Evolutionary conservation across 2,329 filamentous ascomycete species (phyloP).

Genomic region (Aspergillus ibericus): DNA sequence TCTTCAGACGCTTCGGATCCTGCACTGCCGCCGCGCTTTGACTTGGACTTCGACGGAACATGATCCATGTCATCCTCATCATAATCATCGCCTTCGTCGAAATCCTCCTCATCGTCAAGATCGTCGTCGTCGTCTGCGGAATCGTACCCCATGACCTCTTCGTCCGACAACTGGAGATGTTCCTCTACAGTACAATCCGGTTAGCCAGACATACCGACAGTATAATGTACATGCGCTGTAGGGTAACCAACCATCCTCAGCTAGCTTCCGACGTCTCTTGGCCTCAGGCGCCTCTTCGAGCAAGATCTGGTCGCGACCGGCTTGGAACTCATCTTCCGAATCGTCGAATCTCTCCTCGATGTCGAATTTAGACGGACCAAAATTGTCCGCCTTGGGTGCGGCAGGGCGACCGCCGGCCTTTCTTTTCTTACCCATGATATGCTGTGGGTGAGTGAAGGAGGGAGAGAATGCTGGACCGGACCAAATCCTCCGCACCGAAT

Average conservation of each 20-base stretch:
- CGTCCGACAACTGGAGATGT: constrained; percentile 59
- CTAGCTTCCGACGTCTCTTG: constrained; percentile 71
- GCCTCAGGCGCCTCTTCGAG: constrained; percentile 77
- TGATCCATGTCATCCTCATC: constrained; percentile 30
- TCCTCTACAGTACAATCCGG: constrained; percentile 46
- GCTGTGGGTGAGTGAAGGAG: neutral
- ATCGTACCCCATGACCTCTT: constrained; percentile 60
- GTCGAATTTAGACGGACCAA: constrained; percentile 37
- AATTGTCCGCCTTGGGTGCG: constrained; percentile 29
- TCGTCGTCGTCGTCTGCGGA: constrained; percentile 43
- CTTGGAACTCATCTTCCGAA: constrained; percentile 90
- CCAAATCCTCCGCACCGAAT: constrained; percentile 5
- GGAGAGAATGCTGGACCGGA: neutral
- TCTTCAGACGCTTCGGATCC: constrained; percentile 31
- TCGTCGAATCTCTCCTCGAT: constrained; percentile 77
- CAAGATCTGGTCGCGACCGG: constrained; percentile 80
- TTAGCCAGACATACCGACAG: constrained; percentile 16
- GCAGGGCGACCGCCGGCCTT: constrained; percentile 61
- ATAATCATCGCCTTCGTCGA: constrained; percentile 37
- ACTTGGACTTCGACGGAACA: constrained; percentile 22
- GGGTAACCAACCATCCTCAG: constrained; percentile 60
- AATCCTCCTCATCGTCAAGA: constrained; percentile 48
- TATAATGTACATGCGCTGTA: neutral
- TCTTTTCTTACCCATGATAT: constrained; percentile 60
- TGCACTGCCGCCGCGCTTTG: constrained; percentile 22